Evolutionary conservation across 805 yeast genomes (phyloP).

Genomic region (Kuraishia piskuri): DNA sequence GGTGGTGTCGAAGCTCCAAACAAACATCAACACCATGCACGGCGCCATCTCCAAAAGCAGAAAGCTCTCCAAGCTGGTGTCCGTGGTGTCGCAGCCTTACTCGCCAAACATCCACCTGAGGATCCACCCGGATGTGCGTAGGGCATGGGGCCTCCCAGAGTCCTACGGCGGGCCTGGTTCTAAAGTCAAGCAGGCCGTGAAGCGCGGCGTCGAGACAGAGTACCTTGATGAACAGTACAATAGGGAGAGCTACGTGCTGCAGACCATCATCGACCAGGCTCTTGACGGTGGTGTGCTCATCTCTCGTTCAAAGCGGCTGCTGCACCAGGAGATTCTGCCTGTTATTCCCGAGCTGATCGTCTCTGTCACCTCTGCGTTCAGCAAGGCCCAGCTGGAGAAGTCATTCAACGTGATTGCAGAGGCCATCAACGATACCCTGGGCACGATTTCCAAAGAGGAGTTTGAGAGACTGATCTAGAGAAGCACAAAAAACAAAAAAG

Average conservation of each 20-base stretch:
- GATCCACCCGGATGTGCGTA: constrained; percentile 38
- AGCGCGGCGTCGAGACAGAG: constrained; percentile 31
- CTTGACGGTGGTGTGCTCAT: constrained; percentile 50
- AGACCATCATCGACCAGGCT: constrained; percentile 51
- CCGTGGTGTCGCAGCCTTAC: constrained; percentile 43
- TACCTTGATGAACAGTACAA: constrained; percentile 35
- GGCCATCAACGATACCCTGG: constrained; percentile 16
- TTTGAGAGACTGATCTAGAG: constrained; percentile 3
- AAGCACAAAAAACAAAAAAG: too few relatives aligned
- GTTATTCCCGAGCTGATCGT: constrained; percentile 53
- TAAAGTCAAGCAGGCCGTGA: constrained; percentile 32
- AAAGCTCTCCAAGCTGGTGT: constrained; percentile 28
- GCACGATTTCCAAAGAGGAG: constrained; percentile 5
- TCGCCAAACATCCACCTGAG: constrained; percentile 70
- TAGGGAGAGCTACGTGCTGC: constrained; percentile 54
- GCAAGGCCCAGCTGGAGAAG: constrained; percentile 31
- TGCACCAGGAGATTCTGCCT: constrained; percentile 70
- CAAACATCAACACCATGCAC: constrained; percentile 30
- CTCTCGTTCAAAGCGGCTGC: constrained; percentile 45
- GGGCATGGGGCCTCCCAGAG: constrained; percentile 35
- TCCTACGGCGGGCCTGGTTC: constrained; percentile 39
- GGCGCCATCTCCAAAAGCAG: constrained; percentile 30
- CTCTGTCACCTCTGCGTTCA: constrained; percentile 37
- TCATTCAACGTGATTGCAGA: constrained; percentile 31
- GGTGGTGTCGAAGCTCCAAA: constrained; percentile 24